These are phyloP conservation scores for Simplicillium aogashimaense DNA, from an alignment of 2,329 filamentous ascomycete species.

Conservation along the genomic window DNA sequence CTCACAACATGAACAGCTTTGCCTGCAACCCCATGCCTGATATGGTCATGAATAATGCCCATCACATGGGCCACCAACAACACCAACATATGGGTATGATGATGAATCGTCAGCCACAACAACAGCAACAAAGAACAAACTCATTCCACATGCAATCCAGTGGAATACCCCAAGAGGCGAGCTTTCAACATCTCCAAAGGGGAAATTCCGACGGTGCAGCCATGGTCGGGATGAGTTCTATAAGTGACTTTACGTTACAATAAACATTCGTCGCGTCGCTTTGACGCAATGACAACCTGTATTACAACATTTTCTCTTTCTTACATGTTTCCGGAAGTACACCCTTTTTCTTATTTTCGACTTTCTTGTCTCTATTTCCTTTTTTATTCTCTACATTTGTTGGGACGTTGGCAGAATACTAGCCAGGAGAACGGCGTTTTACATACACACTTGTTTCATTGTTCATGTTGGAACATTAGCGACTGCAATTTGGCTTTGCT, in stretches of 20 bases:
- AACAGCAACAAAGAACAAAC: constrained; percentile 17
- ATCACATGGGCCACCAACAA: constrained; percentile 19
- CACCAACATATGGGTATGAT: constrained; percentile 14
- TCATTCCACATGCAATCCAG: constrained; percentile 19
- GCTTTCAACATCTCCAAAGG: constrained; percentile 40
- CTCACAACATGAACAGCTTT: constrained; percentile 33
- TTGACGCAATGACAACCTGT: constrained; percentile 5
- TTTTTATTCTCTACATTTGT: neutral
- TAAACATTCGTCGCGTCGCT: constrained; percentile 4
- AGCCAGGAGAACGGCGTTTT: no score
- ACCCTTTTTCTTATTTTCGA: constrained; percentile 6
- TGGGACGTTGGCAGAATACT: neutral
- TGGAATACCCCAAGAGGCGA: constrained; percentile 11
- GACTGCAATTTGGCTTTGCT: no score
- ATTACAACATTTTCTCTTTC: neutral
- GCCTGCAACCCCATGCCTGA: constrained; percentile 36
- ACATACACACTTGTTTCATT: no score
- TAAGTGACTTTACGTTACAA: constrained; percentile 7
- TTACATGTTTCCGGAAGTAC: neutral
- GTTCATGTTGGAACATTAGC: no score
- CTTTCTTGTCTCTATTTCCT: neutral
- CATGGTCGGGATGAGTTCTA: constrained; percentile 17
- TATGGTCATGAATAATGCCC: constrained; percentile 42
- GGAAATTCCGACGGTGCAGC: constrained; percentile 25
- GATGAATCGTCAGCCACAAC: constrained; percentile 18